Percentiles rank a stretch among this genome's conserved stretches.
These are phyloP conservation scores for Colletotrichum navitas DNA, from an alignment of 2,329 filamentous ascomycete species.

Conservation along the genomic window DNA sequence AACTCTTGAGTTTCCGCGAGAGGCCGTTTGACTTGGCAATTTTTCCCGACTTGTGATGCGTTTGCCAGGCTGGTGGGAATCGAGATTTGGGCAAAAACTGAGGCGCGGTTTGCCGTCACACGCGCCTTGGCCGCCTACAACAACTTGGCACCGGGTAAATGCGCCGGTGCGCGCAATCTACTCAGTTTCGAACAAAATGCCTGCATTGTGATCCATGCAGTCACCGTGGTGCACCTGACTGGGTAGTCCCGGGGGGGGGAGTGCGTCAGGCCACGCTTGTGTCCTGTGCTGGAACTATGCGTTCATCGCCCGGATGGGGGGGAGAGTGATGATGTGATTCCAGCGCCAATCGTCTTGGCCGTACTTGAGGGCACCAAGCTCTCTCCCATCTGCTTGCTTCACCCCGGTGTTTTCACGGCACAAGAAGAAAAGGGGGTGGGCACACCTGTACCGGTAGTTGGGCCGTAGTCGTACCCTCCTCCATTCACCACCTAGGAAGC, in stretches of 20 bases:
- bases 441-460: background rate
- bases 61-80: background rate
- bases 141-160: conserved; percentile 7
- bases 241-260: background rate
- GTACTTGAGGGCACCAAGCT: background rate
- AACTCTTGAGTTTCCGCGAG: too few species aligned
- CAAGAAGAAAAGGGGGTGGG: conserved; percentile 28
- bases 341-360: conserved; percentile 19
- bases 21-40: background rate
- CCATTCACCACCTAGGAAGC: background rate
- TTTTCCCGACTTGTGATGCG: too few species aligned
- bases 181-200: background rate
- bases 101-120: background rate
- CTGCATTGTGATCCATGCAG: background rate
- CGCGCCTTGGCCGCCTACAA: background rate
- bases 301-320: background rate
- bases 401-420: conserved; percentile 32
- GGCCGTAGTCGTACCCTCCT: background rate
- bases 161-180: background rate
- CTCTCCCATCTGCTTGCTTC: conserved; percentile 10
- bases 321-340: conserved; percentile 5
- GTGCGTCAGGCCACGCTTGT: background rate
- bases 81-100: background rate
- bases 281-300: background rate
- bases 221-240: conserved; percentile 4